Base-by-base conservation (phyloP, 352 stramenopile genomes). In the Hyaloperonospora brassicae region DNA sequence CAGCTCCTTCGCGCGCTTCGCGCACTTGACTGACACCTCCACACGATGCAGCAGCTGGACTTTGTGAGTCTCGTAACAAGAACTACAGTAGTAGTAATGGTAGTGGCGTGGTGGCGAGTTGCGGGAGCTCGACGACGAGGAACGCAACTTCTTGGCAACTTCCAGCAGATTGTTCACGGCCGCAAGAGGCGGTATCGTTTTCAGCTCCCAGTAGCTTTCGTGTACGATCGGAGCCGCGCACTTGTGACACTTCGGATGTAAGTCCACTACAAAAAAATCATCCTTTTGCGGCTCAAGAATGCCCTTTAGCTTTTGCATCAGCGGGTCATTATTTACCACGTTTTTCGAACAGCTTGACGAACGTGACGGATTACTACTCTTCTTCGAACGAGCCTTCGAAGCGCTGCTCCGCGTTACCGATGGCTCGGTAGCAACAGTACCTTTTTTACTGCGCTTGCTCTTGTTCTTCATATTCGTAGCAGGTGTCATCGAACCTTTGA, bases 201-300 rank as follows among this genome's bases (percentile, higher is more conserved):
- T 88, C 14, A 93, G 52, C 52, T 89, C 67, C 84, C 84, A 93
- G 45, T 88, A 97, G 67, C 58, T 79, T 59, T 76, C 79, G 35
- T 82, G 93, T 59, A 86, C 93, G 62, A 91, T 96, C 62, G 61
- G 82, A 50, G 56, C 83, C 24, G 44, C 72, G 55, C 86, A 96
- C 70, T 89, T 97, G 73, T 92, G 95, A 73, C 74, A 94, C 55
- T 77, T 84, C 36, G 66, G 85, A 49, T 96, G 79, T 42, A 99
- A 70, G 61, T 97, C 95, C 8, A 98, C 96, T 35, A 99, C 97
- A 65, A 99, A 97, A 52, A 99, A 99, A 59, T 97, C 96, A 23
- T 98, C 95, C 62, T 99, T 99, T 79, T 99, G 98, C n/a, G 95
- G 95, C 49, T 98, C 84, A 43, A 99, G 86, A 46, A 98, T 98